Percentiles rank a stretch among this genome's conserved stretches.
These are phyloP conservation scores for Penicillium sp. DNA, from an alignment of 2,329 filamentous ascomycete genomes.

Conservation along the genomic window DNA sequence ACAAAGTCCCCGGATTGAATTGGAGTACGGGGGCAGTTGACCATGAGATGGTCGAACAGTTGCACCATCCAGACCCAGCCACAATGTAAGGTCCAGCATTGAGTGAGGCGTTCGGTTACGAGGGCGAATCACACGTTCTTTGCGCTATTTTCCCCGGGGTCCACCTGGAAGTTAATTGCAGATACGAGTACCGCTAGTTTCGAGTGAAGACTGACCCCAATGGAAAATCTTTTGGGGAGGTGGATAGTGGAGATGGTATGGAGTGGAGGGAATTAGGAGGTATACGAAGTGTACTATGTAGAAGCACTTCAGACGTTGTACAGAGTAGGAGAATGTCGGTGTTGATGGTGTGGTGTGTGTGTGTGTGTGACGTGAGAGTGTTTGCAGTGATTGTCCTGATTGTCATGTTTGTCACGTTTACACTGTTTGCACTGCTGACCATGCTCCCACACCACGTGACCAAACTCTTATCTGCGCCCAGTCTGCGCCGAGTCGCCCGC, in stretches of 20 bases:
- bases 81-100: not conserved
- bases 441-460: conserved; percentile 3
- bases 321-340: too few species aligned
- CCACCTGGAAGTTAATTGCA: too few species aligned
- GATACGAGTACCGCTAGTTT: too few species aligned
- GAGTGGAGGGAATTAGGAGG: too few species aligned
- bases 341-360: not conserved
- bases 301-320: too few species aligned
- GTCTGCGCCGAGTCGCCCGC: not conserved
- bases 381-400: not conserved
- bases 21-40: not conserved
- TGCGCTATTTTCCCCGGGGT: conserved; percentile 1
- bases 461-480: conserved; percentile 4
- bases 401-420: not conserved
- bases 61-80: not conserved
- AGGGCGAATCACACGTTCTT: conserved; percentile 7
- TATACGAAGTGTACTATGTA: too few species aligned
- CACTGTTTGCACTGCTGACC: not conserved
- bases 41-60: not conserved
- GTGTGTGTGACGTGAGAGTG: too few species aligned
- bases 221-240: not conserved
- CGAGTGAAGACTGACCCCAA: not conserved
- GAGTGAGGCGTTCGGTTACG: not conserved
- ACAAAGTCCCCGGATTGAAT: not conserved
- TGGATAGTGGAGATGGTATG: too few species aligned